Evolutionary conservation across 345 rosid species (phyloP), one percentile per base, ranked within the genome.

Genomic region (Ricinus communis): DNA sequence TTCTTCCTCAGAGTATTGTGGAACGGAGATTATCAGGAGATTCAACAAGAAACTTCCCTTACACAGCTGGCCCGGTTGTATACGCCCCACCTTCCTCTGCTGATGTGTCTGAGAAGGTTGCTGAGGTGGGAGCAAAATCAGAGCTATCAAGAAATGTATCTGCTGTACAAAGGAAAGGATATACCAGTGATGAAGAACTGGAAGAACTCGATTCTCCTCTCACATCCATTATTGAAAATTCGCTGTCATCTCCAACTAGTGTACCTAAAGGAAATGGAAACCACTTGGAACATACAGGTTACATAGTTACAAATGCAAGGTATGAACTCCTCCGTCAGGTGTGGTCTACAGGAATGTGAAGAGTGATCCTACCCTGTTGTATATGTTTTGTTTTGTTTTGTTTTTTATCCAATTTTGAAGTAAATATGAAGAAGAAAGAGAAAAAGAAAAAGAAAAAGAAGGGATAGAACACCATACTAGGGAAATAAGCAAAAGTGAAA

Each of bases 111-210:
- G 90, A 86, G 73, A 82, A 88, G 74, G 86, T 87, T 71, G 88
- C 87, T 3, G 93, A 87, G 86, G 82, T 80, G 12, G 83, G 86
- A 62, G 77, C 77, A 8, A 70, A 54, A 47, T 70, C 79, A 43
- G 85, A 76, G 16, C 63, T 87, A 53, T 83, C 87, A 8, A 83
- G 92, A 81, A 87, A 85, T 40, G 82, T 68, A 28, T 90, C 96
- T 43, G 73, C 51, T 18, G 74, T 86, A 21, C 99, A 86, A 81
- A 87, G 96, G 81, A 94, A 90, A 85, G 97, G 99, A 58, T 92
- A 94, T 69, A 89, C 96, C 0, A 94, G 97, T 14, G 93, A 94
- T 8, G 99, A 90, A 33, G 99, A 94, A 76, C 85, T 94, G 51
- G 97, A 90, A 64, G 91, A 94, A 62, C 70, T 94, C 70, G 87